Conservation (phyloP, 371 early-diverging fungal species). For the Lichtheimia corymbifera region DNA sequence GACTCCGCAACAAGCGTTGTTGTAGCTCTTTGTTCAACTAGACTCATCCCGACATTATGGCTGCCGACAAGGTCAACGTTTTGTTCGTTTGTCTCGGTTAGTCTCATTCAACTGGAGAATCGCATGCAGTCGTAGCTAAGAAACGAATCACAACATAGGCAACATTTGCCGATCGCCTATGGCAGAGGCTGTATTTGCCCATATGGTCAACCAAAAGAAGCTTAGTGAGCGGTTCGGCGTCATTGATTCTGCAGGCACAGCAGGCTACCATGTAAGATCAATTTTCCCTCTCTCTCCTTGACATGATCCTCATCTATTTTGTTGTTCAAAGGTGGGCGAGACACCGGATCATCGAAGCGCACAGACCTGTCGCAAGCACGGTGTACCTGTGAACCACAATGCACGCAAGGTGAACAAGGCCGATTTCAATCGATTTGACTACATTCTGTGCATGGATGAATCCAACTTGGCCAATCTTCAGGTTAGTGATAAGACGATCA, state of each 20-base stretch:
- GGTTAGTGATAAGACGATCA: conserved; percentile 30
- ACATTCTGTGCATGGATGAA: conserved; percentile 87
- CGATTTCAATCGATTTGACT: conserved; percentile 79
- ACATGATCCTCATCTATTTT: not conserved
- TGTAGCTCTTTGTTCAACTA: too few relatives aligned
- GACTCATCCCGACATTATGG: conserved; percentile 1
- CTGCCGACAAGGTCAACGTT: conserved; percentile 38
- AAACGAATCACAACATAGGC: conserved; percentile 36
- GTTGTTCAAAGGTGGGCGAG: conserved; percentile 56
- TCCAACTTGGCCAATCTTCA: conserved; percentile 74
- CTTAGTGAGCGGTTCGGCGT: conserved; percentile 56
- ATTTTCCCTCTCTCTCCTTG: not conserved
- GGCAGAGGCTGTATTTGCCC: conserved; percentile 91
- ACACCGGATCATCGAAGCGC: conserved; percentile 75
- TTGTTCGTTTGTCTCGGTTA: conserved; percentile 80
- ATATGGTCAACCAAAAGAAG: conserved; percentile 63
- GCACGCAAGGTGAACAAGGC: conserved; percentile 66
- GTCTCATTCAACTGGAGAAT: conserved; percentile 1
- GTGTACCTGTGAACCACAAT: conserved; percentile 79
- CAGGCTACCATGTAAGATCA: conserved; percentile 71
- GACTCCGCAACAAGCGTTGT: too few relatives aligned
- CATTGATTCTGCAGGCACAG: conserved; percentile 92
- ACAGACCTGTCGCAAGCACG: conserved; percentile 70
- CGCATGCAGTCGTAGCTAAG: not conserved
- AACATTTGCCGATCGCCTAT: conserved; percentile 92